Percentiles rank a stretch among this genome's conserved stretches.
phyloP scores from a whole-genome alignment of 2,329 filamentous ascomycete genomes.

The Cercospora brassicicola region DNA sequence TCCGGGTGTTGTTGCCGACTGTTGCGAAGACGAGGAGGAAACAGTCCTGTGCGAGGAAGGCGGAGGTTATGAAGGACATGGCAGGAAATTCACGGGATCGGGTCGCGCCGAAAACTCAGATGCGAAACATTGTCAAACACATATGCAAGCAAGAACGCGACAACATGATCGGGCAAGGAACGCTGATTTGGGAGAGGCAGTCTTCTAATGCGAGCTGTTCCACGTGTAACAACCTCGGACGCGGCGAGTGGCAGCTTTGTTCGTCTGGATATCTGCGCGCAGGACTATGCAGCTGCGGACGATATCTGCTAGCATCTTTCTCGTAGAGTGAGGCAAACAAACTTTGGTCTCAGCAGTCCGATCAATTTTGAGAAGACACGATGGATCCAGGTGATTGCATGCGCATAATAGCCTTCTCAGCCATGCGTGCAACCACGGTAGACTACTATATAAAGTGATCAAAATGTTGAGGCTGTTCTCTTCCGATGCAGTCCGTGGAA shows the following conservation, averaged over 20 bases:
- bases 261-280: background rate
- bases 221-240: background rate
- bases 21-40: background rate
- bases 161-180: background rate
- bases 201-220: background rate
- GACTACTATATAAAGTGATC: background rate
- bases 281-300: background rate
- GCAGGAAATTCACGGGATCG: background rate
- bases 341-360: background rate
- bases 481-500: background rate
- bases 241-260: background rate
- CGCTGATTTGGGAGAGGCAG: background rate
- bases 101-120: background rate
- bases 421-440: background rate
- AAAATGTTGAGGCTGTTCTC: background rate
- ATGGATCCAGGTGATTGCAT: background rate
- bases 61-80: background rate
- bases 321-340: background rate
- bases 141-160: background rate
- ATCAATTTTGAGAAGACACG: background rate
- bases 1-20: slow-evolving; percentile 1
- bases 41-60: background rate
- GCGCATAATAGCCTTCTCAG: background rate
- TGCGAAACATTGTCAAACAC: background rate
- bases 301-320: background rate